Conservation (phyloP, 805 yeast species). For the Hyphopichia homilentoma region DNA sequence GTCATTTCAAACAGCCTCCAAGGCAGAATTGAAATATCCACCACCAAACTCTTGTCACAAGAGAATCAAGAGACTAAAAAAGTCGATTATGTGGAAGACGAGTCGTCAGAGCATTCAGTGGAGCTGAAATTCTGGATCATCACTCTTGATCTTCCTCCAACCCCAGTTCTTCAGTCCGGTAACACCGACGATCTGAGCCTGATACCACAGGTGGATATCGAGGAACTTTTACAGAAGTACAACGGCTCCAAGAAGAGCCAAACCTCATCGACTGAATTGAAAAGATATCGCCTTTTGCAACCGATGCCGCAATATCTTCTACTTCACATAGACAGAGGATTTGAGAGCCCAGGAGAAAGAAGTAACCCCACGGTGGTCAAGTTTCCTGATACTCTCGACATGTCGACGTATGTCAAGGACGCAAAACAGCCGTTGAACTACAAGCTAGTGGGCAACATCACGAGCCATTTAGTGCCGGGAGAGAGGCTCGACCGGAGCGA, state of each 20-base stretch:
- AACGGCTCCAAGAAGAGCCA: conserved; percentile 25
- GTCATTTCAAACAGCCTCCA: conserved; percentile 41
- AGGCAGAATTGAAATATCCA: conserved; percentile 43
- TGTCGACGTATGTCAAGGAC: conserved; percentile 25
- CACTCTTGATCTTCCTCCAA: conserved; percentile 56
- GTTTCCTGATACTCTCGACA: conserved; percentile 44
- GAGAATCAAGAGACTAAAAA: conserved; percentile 10
- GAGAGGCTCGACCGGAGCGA: conserved; percentile 13
- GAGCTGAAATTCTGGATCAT: conserved; percentile 45
- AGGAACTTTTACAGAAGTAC: conserved; percentile 42
- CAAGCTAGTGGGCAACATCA: conserved; percentile 21
- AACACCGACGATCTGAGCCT: conserved; percentile 9
- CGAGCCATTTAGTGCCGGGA: conserved; percentile 11
- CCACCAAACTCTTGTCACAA: conserved; percentile 10
- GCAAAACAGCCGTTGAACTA: conserved; percentile 28
- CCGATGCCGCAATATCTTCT: conserved; percentile 52
- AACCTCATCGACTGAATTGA: conserved; percentile 30
- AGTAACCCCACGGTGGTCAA: conserved; percentile 55
- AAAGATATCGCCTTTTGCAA: conserved; percentile 33
- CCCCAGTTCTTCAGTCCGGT: conserved; percentile 41
- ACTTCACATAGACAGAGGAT: conserved; percentile 51
- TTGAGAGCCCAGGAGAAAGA: conserved; percentile 10
- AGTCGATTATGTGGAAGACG: conserved; percentile 20
- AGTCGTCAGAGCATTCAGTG: not conserved
- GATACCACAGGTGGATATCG: conserved; percentile 50